phyloP scores from a whole-genome alignment of 73 alveolate species.

The Stentor coeruleus region DNA sequence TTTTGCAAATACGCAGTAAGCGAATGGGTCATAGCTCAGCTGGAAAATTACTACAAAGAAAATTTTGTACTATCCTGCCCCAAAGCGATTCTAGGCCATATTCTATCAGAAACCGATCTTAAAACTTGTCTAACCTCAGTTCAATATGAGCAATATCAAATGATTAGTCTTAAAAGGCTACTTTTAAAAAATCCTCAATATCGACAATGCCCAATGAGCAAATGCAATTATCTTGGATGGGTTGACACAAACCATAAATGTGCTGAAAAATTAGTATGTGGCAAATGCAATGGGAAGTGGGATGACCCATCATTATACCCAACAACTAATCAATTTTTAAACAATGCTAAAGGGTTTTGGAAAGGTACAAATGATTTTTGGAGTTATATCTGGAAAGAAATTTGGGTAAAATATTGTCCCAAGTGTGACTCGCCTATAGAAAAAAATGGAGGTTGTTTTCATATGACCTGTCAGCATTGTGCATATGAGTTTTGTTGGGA shows the following conservation, averaged over 20 bases:
- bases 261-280: neutral
- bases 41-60: neutral
- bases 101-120: neutral
- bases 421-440: slow-evolving; percentile 64
- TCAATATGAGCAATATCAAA: neutral
- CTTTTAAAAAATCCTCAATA: neutral
- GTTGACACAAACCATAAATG: neutral
- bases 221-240: neutral
- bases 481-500: slow-evolving; percentile 83
- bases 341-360: neutral
- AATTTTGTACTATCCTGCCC: neutral
- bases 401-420: slow-evolving; percentile 58
- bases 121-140: neutral
- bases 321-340: neutral
- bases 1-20: neutral
- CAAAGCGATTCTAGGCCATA: neutral
- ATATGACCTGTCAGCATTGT: slow-evolving; percentile 78
- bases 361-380: neutral
- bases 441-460: slow-evolving; percentile 81
- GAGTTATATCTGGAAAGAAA: neutral
- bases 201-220: neutral
- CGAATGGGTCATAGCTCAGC: neutral
- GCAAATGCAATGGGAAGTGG: neutral
- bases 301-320: neutral
- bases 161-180: neutral